Conservation (phyloP, 371 early-diverging fungal genomes). For the Cladochytrium tenue region DNA sequence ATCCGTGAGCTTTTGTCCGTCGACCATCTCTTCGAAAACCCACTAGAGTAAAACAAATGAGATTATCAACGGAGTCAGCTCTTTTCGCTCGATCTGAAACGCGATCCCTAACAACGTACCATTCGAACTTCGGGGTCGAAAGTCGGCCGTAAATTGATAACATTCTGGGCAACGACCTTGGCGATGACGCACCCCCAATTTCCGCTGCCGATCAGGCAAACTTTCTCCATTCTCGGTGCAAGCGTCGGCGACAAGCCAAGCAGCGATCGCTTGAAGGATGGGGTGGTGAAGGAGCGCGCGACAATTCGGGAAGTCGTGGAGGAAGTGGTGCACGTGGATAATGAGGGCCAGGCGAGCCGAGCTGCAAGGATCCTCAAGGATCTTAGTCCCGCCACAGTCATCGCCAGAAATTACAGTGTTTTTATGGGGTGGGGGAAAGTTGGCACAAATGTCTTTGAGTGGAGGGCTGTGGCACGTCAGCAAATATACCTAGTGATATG, state of each 20-base stretch:
- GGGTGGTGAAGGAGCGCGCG: neutral
- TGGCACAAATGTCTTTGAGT: too few species aligned
- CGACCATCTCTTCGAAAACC: slow-evolving; percentile 92
- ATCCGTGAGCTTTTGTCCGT: slow-evolving; percentile 87
- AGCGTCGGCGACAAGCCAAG: neutral
- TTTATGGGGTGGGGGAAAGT: too few species aligned
- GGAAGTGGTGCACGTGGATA: too few species aligned
- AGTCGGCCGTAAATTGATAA: slow-evolving; percentile 56
- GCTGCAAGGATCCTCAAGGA: too few species aligned
- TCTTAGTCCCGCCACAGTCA: too few species aligned
- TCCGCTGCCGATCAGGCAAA: slow-evolving; percentile 90
- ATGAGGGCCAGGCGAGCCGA: too few species aligned
- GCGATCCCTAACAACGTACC: slow-evolving; percentile 15
- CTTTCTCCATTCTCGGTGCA: slow-evolving; percentile 60
- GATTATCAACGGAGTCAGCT: too few species aligned
- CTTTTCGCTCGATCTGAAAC: neutral
- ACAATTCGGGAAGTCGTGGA: too few species aligned
- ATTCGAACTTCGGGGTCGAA: slow-evolving; percentile 83
- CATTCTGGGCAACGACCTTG: slow-evolving; percentile 90
- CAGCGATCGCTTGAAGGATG: slow-evolving; percentile 1
- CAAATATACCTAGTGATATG: too few species aligned
- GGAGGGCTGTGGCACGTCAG: too few species aligned
- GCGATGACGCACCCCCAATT: slow-evolving; percentile 98
- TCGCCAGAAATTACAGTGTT: too few species aligned
- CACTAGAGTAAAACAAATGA: too few species aligned